Base-by-base conservation (phyloP, 768 basidiomycete species). In the Boletus vermiculosoides region DNA sequence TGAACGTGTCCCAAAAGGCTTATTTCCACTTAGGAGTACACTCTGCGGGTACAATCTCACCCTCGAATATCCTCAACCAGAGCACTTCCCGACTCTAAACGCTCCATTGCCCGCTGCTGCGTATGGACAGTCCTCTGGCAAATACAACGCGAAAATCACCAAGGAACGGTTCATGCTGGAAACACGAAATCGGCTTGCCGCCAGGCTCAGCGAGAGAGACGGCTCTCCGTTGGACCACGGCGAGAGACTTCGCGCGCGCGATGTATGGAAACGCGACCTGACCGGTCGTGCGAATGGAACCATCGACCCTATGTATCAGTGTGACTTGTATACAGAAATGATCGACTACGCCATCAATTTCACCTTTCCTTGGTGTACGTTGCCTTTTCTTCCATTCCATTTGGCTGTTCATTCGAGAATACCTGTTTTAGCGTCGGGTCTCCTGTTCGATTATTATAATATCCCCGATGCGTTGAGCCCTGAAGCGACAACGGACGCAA, bases 331-430 rank as follows among this genome's bases (percentile, higher is more conserved):
- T 52, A 77, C 80, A 48, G 83, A 85, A 72, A 80, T 85, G 70
- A 61, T 87, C 31, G 87, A 89, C 64, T 89, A 89, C 64, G 85
- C 87, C 8, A 48, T 83, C 57, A 90, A 89, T 64, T 88, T 79
- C 66, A 87, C 87, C 0, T 83, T 77, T 65, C 88, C 88, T 1
- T 81, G 80, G 80, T 65, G 75, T 82, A 68, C 28, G 78, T 57
- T 25, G 46, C 30, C 22, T 7, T 31, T 23, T 5, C 5, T 22
- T 16, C 15, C 8, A 5, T 30, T 12, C 10, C 3, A 20, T 23
- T 39, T 39, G 11, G 39, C 1, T 16, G n/a, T 34, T 48, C n/a
- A 48, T 31, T 11, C 6, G 2, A 6, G 8, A 15, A 25, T 20
- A 20, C 18, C 12, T 33, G 18, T 23, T 20, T 37, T 15, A 61